These are phyloP conservation scores for Mortierella sp. DNA, from an alignment of 371 early-diverging fungal genomes.

Conservation along the genomic window DNA sequence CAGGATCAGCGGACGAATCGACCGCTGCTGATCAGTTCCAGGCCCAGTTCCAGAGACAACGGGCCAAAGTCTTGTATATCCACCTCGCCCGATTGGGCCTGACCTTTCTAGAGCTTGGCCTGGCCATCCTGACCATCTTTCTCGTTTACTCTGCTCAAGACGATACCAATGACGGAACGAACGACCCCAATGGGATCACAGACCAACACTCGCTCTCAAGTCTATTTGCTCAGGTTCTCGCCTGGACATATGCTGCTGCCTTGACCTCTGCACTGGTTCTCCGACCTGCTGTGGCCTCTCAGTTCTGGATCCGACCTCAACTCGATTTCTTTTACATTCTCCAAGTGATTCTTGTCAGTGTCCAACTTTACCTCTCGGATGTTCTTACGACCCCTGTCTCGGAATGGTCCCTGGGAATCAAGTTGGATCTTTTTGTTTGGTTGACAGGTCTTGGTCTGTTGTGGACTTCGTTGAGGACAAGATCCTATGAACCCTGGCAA, in stretches of 20 bases:
- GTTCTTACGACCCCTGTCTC: slow-evolving; percentile 12
- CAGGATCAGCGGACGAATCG: not conserved
- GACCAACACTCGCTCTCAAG: slow-evolving; percentile 9
- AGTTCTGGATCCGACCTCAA: slow-evolving; percentile 44
- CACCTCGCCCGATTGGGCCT: slow-evolving; percentile 42
- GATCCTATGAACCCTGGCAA: slow-evolving; percentile 17
- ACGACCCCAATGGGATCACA: not conserved
- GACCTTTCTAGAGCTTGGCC: slow-evolving; percentile 28
- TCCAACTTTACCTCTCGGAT: slow-evolving; percentile 24
- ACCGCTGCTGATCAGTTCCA: slow-evolving; percentile 21
- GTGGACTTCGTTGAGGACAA: slow-evolving; percentile 27
- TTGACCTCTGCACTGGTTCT: slow-evolving; percentile 32
- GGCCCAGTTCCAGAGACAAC: slow-evolving; percentile 39
- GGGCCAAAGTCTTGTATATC: slow-evolving; percentile 38
- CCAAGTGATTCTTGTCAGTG: slow-evolving; percentile 19
- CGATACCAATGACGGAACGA: not conserved
- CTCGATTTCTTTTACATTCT: slow-evolving; percentile 32
- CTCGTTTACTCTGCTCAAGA: not conserved
- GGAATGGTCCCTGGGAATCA: slow-evolving; percentile 31
- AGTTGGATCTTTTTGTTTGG: slow-evolving; percentile 20
- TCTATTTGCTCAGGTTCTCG: slow-evolving; percentile 13
- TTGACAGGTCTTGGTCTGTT: slow-evolving; percentile 15
- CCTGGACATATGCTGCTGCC: slow-evolving; percentile 34
- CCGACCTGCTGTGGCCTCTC: slow-evolving; percentile 24
- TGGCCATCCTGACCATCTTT: slow-evolving; percentile 23